Percentiles rank a stretch among this genome's conserved stretches.
phyloP scores from a whole-genome alignment of 805 yeast species.

The Maudiozyma pseudohumilis region DNA sequence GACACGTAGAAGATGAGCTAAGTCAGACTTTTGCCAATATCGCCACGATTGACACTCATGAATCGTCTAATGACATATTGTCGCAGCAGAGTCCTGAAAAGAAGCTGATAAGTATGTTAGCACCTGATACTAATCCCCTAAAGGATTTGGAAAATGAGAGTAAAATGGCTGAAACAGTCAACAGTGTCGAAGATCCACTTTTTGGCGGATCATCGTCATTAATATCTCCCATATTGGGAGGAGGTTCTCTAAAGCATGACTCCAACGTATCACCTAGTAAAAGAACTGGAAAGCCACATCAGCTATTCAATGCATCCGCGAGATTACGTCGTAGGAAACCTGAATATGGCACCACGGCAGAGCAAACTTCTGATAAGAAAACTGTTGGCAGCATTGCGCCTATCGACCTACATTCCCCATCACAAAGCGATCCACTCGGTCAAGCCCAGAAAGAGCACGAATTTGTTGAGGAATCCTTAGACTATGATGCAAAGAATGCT shows the following conservation, averaged over 20 bases:
- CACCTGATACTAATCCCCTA: constrained; percentile 30
- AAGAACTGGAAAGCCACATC: constrained; percentile 7
- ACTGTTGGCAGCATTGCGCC: constrained; percentile 4
- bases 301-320: constrained; percentile 34
- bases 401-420: neutral
- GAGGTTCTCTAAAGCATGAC: constrained; percentile 1
- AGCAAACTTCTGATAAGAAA: constrained; percentile 6
- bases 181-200: constrained; percentile 26
- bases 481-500: constrained; percentile 24
- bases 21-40: constrained; percentile 13
- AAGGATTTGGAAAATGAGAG: constrained; percentile 35
- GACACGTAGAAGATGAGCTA: constrained; percentile 7
- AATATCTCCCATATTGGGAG: constrained; percentile 14
- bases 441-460: constrained; percentile 27
- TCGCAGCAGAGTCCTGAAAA: constrained; percentile 5
- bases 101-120: constrained; percentile 11
- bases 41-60: constrained; percentile 2
- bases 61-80: constrained; percentile 10
- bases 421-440: constrained; percentile 25
- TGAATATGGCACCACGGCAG: constrained; percentile 5
- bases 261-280: constrained; percentile 14
- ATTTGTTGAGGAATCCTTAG: constrained; percentile 23
- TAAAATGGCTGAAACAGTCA: constrained; percentile 15
- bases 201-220: constrained; percentile 22
- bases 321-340: constrained; percentile 34